Evolutionary conservation across 225 moss, liverwort and hornwort genomes (phyloP), one percentile per base, ranked within the genome.

Genomic region (Bryum argenteum): DNA sequence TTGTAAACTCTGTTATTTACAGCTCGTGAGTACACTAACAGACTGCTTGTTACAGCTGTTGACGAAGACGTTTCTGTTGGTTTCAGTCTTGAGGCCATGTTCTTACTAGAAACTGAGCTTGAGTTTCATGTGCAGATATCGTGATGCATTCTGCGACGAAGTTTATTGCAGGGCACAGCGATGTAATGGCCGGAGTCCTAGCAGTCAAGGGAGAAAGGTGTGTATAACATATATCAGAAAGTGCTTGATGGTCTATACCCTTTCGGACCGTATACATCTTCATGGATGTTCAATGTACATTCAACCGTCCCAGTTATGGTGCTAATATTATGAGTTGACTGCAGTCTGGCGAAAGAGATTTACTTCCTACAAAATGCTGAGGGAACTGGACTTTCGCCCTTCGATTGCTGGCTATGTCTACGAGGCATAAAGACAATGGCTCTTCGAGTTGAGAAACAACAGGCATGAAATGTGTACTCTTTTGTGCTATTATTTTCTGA

Each of bases 71-170:
- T 66, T 57, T 59, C 17, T 33, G 59, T 26, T 58, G 26, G 23
- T 5, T 58, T 5, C 42, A 37, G 1, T 53, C 12, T 24, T 62
- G 18, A 66, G 68, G 60, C 40, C 40, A 17, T 41, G 8, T 63
- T 21, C 52, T 38, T 33, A 23, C 57, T 54, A 48, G 26, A 12
- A 13, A 45, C 39, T 75, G 45, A 71, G 52, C 53, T 71, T 15
- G 62, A 13, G 51, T 68, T 63, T 11, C 62, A 63, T 78, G 74
- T 67, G 48, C 84, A 88, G 88, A 95, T 75, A 95, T 95, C 19
- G 93, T 95, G 63, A 91, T 95, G 89, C 91, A 92, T 68, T 95
- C 95, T 74, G 95, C 92, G 11, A 95, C 95, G 41, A 95, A 95
- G 81, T 95, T 96, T 47, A 91, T 96, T 58, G 74, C 91, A 61